A percentile compares a stretch with the other conserved stretches of the same genome.
phyloP scores from a whole-genome alignment of 306 rosid species.

The Gastrolobium bilobum region DNA sequence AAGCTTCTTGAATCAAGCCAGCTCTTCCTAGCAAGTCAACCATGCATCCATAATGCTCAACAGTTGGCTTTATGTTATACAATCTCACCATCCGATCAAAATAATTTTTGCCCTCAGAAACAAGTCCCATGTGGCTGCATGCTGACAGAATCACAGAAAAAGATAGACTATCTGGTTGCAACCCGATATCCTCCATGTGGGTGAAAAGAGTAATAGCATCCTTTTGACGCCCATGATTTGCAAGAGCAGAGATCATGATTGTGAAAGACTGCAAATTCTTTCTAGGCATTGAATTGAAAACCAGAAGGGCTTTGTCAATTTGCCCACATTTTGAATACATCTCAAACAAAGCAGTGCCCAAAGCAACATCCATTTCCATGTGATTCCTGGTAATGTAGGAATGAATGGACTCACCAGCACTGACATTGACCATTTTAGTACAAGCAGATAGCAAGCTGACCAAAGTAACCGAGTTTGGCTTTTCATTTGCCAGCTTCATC shows the following conservation, averaged over 20 bases:
- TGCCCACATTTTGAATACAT: slow-evolving; percentile 70
- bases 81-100: slow-evolving; percentile 64
- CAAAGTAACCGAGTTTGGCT: slow-evolving; percentile 66
- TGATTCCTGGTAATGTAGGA: slow-evolving; percentile 49
- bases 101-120: slow-evolving; percentile 58
- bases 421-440: slow-evolving; percentile 47
- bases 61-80: slow-evolving; percentile 61
- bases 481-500: slow-evolving; percentile 50
- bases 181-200: slow-evolving; percentile 59
- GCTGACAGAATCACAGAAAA: slow-evolving; percentile 71
- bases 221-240: slow-evolving; percentile 57
- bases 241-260: slow-evolving; percentile 75
- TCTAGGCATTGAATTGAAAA: slow-evolving; percentile 59
- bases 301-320: slow-evolving; percentile 50
- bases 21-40: slow-evolving; percentile 78
- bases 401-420: slow-evolving; percentile 63
- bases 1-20: slow-evolving; percentile 66
- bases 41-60: slow-evolving; percentile 77
- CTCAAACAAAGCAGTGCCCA: slow-evolving; percentile 70
- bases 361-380: slow-evolving; percentile 52
- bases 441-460: slow-evolving; percentile 70
- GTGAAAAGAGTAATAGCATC: slow-evolving; percentile 59
- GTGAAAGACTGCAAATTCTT: slow-evolving; percentile 73
- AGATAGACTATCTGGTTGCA: slow-evolving; percentile 60
- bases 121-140: slow-evolving; percentile 79